Conservation (phyloP, 2,329 filamentous ascomycete species). For the Triangularia verruculosa region DNA sequence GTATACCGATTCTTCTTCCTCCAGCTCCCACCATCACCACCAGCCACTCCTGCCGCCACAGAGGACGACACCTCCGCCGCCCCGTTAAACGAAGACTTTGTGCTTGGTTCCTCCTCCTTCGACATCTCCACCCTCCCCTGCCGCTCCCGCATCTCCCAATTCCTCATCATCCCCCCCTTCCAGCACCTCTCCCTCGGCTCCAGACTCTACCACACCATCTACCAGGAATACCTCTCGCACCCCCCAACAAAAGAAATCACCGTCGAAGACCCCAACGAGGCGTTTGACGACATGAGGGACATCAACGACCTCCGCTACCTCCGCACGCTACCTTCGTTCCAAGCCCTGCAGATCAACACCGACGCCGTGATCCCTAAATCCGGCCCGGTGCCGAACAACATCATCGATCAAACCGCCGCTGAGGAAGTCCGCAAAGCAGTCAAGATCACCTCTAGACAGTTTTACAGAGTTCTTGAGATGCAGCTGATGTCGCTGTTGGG, state of each 20-base stretch:
- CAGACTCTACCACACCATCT: constrained; percentile 78
- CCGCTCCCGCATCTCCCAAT: constrained; percentile 86
- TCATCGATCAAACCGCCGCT: constrained; percentile 57
- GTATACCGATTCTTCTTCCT: constrained; percentile 82
- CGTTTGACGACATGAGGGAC: constrained; percentile 77
- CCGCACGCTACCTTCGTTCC: constrained; percentile 57
- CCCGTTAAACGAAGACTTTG: constrained; percentile 36
- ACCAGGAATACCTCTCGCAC: constrained; percentile 63
- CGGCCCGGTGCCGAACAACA: constrained; percentile 46
- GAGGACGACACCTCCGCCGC: constrained; percentile 12
- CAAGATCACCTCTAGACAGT: constrained; percentile 77
- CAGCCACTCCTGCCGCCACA: constrained; percentile 37
- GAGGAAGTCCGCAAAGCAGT: constrained; percentile 56
- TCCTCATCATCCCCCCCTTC: constrained; percentile 84
- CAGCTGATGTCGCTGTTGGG: constrained; percentile 64
- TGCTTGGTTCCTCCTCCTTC: constrained; percentile 44
- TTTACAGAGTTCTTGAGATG: constrained; percentile 72
- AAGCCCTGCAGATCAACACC: constrained; percentile 53
- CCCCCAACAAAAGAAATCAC: constrained; percentile 77
- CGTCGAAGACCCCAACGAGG: constrained; percentile 89
- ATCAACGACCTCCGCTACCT: constrained; percentile 68
- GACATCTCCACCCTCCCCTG: constrained; percentile 65
- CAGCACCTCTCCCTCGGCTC: constrained; percentile 77
- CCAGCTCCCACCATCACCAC: constrained; percentile 43
- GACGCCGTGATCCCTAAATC: constrained; percentile 45